phyloP scores from a whole-genome alignment of 257 asterid species.

The Gentiana straminea region DNA sequence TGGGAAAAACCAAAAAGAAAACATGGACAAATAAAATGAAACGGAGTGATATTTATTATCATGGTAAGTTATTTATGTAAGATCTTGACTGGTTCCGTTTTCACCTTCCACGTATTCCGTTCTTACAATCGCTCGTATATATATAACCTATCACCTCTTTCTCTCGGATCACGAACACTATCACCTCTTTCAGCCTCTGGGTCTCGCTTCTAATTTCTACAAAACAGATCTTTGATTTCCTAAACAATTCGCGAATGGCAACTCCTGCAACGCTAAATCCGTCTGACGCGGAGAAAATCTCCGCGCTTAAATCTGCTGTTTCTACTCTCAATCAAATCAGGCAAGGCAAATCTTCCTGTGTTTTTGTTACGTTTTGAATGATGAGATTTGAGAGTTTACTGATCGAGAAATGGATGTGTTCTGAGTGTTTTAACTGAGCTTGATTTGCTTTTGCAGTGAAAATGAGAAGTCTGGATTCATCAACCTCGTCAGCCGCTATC shows the following conservation, averaged over 20 bases:
- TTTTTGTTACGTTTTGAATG: not conserved
- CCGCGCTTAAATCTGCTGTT: slow-evolving; percentile 53
- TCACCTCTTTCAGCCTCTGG: too few relatives aligned
- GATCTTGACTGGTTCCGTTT: slow-evolving; percentile 3
- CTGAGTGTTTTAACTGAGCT: slow-evolving; percentile 5
- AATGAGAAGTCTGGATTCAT: slow-evolving; percentile 62
- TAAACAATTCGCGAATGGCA: slow-evolving; percentile 28
- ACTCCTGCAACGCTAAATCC: slow-evolving; percentile 30
- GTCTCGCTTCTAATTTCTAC: too few relatives aligned
- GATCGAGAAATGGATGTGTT: not conserved
- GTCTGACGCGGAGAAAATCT: slow-evolving; percentile 55
- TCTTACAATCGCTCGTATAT: not conserved
- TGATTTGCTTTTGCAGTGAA: slow-evolving; percentile 38
- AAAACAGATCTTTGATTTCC: not conserved
- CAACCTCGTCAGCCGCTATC: slow-evolving; percentile 55
- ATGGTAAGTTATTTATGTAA: too few relatives aligned
- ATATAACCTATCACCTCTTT: not conserved
- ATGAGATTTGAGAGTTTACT: not conserved
- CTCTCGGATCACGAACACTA: too few relatives aligned
- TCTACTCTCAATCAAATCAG: slow-evolving; percentile 72
- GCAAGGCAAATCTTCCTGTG: slow-evolving; percentile 6
- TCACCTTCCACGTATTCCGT: not conserved
- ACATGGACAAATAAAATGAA: too few relatives aligned
- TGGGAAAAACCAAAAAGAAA: too few relatives aligned
- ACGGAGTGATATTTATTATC: too few relatives aligned